Evolutionary conservation across 2,329 filamentous ascomycete species (phyloP), one percentile per base, ranked within the genome.

Genomic region (Fusarium paranaense): DNA sequence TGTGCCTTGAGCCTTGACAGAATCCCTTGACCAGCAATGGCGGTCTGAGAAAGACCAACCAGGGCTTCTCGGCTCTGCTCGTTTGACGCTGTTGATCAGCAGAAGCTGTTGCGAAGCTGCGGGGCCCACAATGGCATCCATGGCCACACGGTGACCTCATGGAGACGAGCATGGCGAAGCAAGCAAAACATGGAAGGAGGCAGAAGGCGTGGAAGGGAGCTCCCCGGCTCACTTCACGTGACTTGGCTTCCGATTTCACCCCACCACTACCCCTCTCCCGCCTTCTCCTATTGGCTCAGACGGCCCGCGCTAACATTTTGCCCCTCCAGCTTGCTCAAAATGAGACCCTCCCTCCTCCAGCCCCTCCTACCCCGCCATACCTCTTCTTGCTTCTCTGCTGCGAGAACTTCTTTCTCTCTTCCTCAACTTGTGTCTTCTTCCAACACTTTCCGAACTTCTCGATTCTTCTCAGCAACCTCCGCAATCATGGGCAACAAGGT

Each of bases 401-500:
- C 79, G 63, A 83, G 79, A 84, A 80, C 83, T 82, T 84, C 83
- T 82, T 84, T 82, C 79, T 80, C 78, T 78, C 81, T 83, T 79
- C 78, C 81, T 79, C 81, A 83, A 81, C 82, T 85, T 80, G 80
- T 82, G 78, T 80, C 82, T 79, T 83, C 82, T 76, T 80, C 84
- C 76, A 81, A 81, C 79, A 81, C 82, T 79, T 82, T 83, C 77
- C 76, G 68, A 78, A 70, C 80, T 59, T 73, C 82, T 75, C 83
- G 86, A 78, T 86, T 84, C 79, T 89, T 87, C 79, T 86, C 84
- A 83, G 85, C 93, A 82, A 59, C 71, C 60, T 85, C 92, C 81
- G 86, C 89, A 88, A 92, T 89, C 85, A 98, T 97, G 95, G 70
- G 78, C 73, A 86, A 88, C 82, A 91, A 92, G 84, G 91, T 91